phyloP scores from a whole-genome alignment of 768 basidiomycete species.

The Filobasidium floriforme region DNA sequence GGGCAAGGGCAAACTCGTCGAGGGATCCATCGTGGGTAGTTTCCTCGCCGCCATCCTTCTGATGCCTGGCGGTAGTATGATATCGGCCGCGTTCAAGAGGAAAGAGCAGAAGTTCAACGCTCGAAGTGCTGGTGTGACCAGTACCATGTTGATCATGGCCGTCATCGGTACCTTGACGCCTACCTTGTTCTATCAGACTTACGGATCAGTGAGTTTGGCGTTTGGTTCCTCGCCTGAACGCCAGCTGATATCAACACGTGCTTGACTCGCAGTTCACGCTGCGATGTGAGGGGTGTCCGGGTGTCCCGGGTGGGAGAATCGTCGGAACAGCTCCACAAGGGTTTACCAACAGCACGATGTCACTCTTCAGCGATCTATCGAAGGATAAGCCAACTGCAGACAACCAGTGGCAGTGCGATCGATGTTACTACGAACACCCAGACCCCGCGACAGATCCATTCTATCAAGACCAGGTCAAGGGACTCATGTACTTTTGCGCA shows the following conservation, averaged over 20 bases:
- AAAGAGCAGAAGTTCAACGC: conserved; percentile 99
- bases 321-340: not conserved
- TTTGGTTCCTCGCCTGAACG: not conserved
- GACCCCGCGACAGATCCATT: conserved; percentile 90
- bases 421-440: conserved; percentile 90
- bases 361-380: not conserved
- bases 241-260: conserved; percentile 11
- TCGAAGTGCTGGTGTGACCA: conserved; percentile 97
- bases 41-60: conserved; percentile 88
- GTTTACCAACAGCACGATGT: not conserved
- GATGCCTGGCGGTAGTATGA: conserved; percentile 97
- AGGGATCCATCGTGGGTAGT: conserved; percentile 92
- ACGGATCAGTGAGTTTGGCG: conserved; percentile 70
- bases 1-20: conserved; percentile 85
- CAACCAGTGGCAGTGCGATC: conserved; percentile 73
- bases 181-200: conserved; percentile 95
- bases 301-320: conserved; percentile 3
- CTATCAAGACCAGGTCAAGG: conserved; percentile 90
- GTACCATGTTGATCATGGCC: conserved; percentile 99
- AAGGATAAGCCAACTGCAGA: not conserved
- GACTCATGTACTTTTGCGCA: conserved; percentile 93
- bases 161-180: conserved; percentile 93
- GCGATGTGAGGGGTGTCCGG: conserved; percentile 43
- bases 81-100: conserved; percentile 71
- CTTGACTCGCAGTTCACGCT: conserved; percentile 32